These are phyloP conservation scores for Arachis stenosperma DNA, from an alignment of 306 rosid species.

Conservation along the genomic window DNA sequence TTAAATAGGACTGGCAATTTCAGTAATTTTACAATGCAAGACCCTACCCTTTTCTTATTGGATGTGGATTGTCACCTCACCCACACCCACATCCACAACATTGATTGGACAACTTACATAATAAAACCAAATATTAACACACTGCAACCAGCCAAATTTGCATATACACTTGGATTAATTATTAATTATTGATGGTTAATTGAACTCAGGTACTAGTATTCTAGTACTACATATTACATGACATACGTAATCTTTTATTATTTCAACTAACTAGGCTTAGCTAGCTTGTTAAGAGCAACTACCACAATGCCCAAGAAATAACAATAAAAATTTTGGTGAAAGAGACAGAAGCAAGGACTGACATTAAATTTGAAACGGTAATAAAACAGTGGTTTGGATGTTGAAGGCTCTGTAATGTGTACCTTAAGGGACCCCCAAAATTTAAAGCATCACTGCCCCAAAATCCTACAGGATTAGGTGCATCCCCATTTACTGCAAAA, in stretches of 20 bases:
- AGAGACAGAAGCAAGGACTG: conserved; percentile 59
- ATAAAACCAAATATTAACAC: not conserved
- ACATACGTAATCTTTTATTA: too few species aligned
- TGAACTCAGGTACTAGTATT: too few species aligned
- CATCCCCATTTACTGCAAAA: conserved; percentile 50
- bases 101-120: conserved; percentile 37
- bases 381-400: conserved; percentile 65
- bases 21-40: conserved; percentile 40
- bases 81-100: conserved; percentile 38
- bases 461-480: conserved; percentile 53
- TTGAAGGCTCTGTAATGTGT: conserved; percentile 58
- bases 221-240: too few species aligned
- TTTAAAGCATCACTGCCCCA: conserved; percentile 58
- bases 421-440: conserved; percentile 52
- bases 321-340: conserved; percentile 37
- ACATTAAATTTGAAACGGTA: conserved; percentile 68
- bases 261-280: too few species aligned
- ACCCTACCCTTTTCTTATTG: conserved; percentile 32
- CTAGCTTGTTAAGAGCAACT: too few species aligned
- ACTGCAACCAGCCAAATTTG: not conserved
- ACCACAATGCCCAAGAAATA: conserved; percentile 54
- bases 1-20: conserved; percentile 36
- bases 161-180: too few species aligned
- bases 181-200: too few species aligned
- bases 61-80: conserved; percentile 53